phyloP scores from a whole-genome alignment of 805 yeast species.

The Trichomonascus vanleenenianus region DNA sequence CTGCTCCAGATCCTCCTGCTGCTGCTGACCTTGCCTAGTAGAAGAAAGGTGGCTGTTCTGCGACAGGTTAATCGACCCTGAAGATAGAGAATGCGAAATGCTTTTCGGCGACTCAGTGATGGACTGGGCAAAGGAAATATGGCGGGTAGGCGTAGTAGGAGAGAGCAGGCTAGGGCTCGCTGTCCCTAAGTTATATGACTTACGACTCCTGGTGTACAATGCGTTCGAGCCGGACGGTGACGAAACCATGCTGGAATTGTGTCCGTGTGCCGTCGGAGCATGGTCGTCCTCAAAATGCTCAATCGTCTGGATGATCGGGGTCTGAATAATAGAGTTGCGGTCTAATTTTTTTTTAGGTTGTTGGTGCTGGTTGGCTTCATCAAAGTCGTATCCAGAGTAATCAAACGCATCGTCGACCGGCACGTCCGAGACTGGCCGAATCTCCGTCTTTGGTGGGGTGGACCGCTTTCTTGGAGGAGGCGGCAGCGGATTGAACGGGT shows the following conservation, averaged over 20 bases:
- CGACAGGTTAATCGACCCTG: neutral
- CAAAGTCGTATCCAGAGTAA: conserved; percentile 8
- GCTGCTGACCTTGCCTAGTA: neutral
- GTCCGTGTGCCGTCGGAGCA: no score
- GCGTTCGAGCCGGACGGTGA: no score
- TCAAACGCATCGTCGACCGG: conserved; percentile 18
- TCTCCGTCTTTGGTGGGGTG: conserved; percentile 4
- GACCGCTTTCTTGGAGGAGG: neutral
- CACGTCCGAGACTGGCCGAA: conserved; percentile 13
- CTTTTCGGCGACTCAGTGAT: neutral
- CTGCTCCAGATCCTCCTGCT: conserved; percentile 12
- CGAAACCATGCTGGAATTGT: no score
- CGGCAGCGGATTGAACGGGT: conserved; percentile 3
- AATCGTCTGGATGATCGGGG: neutral
- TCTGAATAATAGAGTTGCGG: neutral
- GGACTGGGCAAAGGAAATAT: conserved; percentile 4
- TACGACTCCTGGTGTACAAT: neutral
- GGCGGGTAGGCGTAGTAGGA: neutral
- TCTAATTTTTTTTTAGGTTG: neutral
- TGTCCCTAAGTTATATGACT: neutral
- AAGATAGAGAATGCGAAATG: neutral
- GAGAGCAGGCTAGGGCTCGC: neutral
- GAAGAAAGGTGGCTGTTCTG: neutral
- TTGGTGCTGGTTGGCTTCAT: neutral
- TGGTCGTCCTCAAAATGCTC: neutral